Conservation (phyloP, 2,329 filamentous ascomycete genomes). For the Penicillium sp. region DNA sequence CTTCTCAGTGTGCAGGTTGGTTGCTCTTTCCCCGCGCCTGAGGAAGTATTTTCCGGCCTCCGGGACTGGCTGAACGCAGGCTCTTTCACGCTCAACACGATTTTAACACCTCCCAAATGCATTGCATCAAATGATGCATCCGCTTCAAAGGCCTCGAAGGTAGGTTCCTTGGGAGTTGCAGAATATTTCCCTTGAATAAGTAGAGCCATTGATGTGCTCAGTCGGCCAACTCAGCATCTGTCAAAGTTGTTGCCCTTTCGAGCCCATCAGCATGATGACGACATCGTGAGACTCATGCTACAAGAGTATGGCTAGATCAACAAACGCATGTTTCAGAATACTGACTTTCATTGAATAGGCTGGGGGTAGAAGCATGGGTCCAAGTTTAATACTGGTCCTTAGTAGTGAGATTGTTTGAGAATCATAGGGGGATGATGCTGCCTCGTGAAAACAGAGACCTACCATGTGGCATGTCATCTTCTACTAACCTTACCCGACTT, state of each 20-base stretch:
- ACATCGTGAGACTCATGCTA: not conserved
- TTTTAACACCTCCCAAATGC: not conserved
- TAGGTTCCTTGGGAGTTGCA: not conserved
- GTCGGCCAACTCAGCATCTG: not conserved
- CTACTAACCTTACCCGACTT: not conserved
- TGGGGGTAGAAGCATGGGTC: not conserved
- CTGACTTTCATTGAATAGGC: not conserved
- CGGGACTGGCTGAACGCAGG: not conserved
- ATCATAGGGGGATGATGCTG: not conserved
- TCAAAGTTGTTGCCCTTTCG: not conserved
- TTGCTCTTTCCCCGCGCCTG: not conserved
- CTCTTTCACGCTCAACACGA: not conserved
- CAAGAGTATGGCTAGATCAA: not conserved
- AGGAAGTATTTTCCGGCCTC: not conserved
- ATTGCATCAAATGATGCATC: not conserved
- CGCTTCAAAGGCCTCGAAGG: not conserved
- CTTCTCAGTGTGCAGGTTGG: not conserved
- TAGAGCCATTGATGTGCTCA: not conserved
- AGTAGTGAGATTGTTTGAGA: not conserved
- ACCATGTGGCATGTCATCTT: not conserved
- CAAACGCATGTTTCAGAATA: not conserved
- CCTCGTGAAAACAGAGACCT: not conserved
- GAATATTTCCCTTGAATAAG: not conserved
- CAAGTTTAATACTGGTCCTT: not conserved
- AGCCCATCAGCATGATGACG: not conserved